phyloP scores from a whole-genome alignment of 1,284 basidiomycete species.

The Ceratorhiza oryzae-sativae region DNA sequence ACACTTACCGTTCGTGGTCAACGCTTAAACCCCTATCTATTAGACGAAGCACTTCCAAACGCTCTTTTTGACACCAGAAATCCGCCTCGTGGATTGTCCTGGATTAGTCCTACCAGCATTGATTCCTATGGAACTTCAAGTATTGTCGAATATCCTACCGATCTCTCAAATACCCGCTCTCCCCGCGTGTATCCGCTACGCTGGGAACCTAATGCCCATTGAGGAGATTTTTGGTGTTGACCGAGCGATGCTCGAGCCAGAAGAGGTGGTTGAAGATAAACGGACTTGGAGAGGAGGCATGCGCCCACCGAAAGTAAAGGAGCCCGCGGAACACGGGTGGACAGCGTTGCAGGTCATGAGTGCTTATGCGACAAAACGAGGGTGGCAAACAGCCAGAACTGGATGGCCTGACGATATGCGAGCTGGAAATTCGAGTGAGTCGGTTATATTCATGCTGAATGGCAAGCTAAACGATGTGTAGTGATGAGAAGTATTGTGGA shows the following conservation, averaged over 20 bases:
- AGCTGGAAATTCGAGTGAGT: slow-evolving; percentile 85
- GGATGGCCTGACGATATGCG: slow-evolving; percentile 87
- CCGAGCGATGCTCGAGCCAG: slow-evolving; percentile 56
- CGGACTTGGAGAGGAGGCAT: slow-evolving; percentile 70
- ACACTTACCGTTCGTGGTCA: too few species aligned
- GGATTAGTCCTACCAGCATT: slow-evolving; percentile 84
- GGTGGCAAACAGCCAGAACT: slow-evolving; percentile 88
- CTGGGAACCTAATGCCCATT: slow-evolving; percentile 74
- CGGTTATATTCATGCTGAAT: slow-evolving; percentile 42
- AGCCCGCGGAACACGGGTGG: slow-evolving; percentile 55
- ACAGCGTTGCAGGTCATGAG: slow-evolving; percentile 82
- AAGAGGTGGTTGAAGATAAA: slow-evolving; percentile 62
- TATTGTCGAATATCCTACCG: slow-evolving; percentile 80
- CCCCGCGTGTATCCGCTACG: slow-evolving; percentile 75
- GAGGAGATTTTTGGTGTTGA: slow-evolving; percentile 72
- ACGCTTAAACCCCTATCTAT: background rate
- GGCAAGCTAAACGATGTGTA: slow-evolving; percentile 47
- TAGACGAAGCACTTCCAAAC: slow-evolving; percentile 96
- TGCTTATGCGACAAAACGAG: slow-evolving; percentile 76
- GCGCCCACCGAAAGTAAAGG: slow-evolving; percentile 49
- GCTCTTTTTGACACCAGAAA: slow-evolving; percentile 80
- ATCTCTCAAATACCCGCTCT: slow-evolving; percentile 87
- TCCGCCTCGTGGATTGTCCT: slow-evolving; percentile 86
- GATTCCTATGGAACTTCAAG: slow-evolving; percentile 82
- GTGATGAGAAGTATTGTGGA: slow-evolving; percentile 83